These are phyloP conservation scores for Sinapis alba DNA, from an alignment of 441 rosid species.

Conservation along the genomic window DNA sequence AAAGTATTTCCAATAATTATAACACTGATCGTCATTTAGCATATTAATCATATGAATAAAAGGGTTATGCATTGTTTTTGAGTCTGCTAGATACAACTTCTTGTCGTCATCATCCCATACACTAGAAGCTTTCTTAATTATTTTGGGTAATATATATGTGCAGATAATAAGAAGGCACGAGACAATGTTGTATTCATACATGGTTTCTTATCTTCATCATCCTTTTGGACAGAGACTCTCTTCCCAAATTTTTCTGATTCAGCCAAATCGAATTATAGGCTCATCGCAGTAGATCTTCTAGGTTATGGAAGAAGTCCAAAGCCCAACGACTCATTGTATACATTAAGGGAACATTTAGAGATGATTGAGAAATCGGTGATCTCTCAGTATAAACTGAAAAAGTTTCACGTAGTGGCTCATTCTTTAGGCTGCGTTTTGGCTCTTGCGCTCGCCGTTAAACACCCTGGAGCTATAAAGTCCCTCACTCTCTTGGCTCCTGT, in stretches of 20 bases:
- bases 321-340: conserved; percentile 89
- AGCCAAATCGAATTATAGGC: conserved; percentile 62
- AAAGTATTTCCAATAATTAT: background rate
- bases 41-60: background rate
- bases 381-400: conserved; percentile 61
- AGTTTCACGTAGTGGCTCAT: conserved; percentile 96
- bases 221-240: conserved; percentile 92
- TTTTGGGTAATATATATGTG: conserved; percentile 5
- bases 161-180: conserved; percentile 50
- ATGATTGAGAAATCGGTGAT: conserved; percentile 90
- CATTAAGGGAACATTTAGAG: conserved; percentile 79
- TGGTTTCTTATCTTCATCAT: conserved; percentile 93
- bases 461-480: conserved; percentile 78
- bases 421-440: conserved; percentile 96
- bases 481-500: conserved; percentile 90
- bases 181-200: conserved; percentile 89
- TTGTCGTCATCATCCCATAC: background rate
- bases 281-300: conserved; percentile 81
- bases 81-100: background rate
- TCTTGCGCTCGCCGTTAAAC: conserved; percentile 84
- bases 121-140: background rate
- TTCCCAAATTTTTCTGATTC: conserved; percentile 79
- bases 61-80: background rate
- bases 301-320: conserved; percentile 95
- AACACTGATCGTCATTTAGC: background rate